A percentile compares a stretch with the other conserved stretches of the same genome.
These are phyloP conservation scores for Citrullus colocynthis DNA, from an alignment of 306 rosid species.

Conservation along the genomic window DNA sequence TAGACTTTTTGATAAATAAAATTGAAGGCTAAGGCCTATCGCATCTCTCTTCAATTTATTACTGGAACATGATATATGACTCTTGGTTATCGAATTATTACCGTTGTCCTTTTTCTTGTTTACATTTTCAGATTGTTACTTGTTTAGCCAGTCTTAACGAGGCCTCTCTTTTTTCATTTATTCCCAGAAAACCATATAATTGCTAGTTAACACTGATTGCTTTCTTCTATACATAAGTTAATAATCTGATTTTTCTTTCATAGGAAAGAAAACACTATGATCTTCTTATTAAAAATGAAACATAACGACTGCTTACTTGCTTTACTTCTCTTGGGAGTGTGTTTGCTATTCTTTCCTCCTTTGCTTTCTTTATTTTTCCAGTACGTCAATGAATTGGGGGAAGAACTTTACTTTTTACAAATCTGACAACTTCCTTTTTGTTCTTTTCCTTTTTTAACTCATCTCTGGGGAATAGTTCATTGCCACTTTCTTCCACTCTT, in stretches of 20 bases:
- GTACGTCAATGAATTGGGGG: neutral
- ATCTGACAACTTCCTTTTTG: neutral
- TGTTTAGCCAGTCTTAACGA: neutral
- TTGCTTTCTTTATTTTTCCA: neutral
- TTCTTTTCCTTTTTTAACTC: neutral
- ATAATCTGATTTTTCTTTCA: neutral
- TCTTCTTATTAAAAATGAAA: neutral
- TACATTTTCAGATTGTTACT: neutral
- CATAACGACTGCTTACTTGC: neutral
- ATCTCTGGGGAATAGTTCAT: neutral
- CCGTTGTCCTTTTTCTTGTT: neutral
- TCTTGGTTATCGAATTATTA: neutral
- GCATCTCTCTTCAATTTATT: neutral
- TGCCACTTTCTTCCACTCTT: neutral
- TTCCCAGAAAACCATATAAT: neutral
- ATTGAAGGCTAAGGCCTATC: too few species aligned
- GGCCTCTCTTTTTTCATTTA: neutral
- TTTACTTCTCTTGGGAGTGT: neutral
- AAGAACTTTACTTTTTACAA: neutral
- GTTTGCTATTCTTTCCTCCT: neutral
- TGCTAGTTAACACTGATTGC: neutral
- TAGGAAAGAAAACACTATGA: neutral
- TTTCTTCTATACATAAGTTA: neutral
- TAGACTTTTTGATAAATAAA: too few species aligned
- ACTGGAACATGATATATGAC: neutral